Evolutionary conservation across 2,329 filamentous ascomycete genomes (phyloP).

Genomic region (Pseudopyrenochaeta lycopersici): DNA sequence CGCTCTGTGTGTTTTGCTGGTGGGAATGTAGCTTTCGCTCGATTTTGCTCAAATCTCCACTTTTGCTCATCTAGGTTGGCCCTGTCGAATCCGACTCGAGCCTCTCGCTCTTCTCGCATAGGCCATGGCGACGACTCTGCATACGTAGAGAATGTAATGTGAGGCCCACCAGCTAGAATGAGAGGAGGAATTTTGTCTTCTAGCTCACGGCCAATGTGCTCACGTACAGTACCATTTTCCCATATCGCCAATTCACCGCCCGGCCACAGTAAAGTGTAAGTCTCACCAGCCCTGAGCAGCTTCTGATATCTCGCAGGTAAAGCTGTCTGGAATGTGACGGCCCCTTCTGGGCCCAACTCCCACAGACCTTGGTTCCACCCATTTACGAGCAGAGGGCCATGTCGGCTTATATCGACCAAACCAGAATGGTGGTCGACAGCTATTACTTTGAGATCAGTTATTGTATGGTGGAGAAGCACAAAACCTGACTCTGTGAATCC

Average conservation of each 20-base stretch:
- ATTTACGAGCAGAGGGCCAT: neutral
- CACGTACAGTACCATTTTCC: slow-evolving; percentile 11
- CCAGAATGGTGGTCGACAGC: neutral
- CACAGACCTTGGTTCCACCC: slow-evolving; percentile 7
- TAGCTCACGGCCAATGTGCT: slow-evolving; percentile 6
- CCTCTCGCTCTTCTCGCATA: slow-evolving; percentile 2
- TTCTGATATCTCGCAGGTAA: slow-evolving; percentile 9
- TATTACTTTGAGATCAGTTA: neutral
- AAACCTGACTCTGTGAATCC: neutral
- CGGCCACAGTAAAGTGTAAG: slow-evolving; percentile 9
- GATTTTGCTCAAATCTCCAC: slow-evolving; percentile 1
- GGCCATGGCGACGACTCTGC: slow-evolving; percentile 6
- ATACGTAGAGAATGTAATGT: slow-evolving; percentile 2
- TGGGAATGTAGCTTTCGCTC: slow-evolving; percentile 1
- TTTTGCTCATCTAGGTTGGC: slow-evolving; percentile 8
- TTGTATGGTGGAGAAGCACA: neutral
- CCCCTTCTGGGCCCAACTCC: slow-evolving; percentile 1
- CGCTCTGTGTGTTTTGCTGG: neutral
- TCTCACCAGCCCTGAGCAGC: neutral
- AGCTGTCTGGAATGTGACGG: slow-evolving; percentile 2
- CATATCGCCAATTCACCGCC: slow-evolving; percentile 4
- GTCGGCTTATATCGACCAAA: slow-evolving; percentile 1
- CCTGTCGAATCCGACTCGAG: slow-evolving; percentile 2
- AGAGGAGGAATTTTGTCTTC: neutral
- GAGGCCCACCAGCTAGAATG: slow-evolving; percentile 4